Base-by-base conservation (phyloP, 176 grass and related monocot genomes). In the Triticum monococcum region DNA sequence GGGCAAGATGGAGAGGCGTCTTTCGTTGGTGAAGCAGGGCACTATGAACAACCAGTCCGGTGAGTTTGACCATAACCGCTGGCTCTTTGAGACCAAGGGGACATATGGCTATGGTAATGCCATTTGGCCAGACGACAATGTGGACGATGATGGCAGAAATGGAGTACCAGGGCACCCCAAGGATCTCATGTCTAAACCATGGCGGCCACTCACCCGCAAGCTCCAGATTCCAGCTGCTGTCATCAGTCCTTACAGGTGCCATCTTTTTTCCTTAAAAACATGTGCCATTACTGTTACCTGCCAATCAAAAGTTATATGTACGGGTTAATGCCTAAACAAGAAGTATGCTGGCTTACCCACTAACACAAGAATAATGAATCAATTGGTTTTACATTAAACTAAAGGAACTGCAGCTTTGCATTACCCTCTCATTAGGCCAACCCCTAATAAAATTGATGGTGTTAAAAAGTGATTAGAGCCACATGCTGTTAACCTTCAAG, bases 31-130 rank as follows among this genome's bases (percentile, higher is more conserved):
- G 69, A 92, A 96, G 80, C 86, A 92, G 79, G 32, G 77, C 31
- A 46, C 32, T 54, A 54, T 54, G 50, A 54, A 54, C 54, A 78
- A 74, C 73, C 79, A 92, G 88, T 45, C 88, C 16, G 92, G 93
- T 4, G 96, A 98, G 61, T 98, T 98, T 48, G 93, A 98, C 36
- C 96, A 98, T 60, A 98, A 92, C 87, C 90, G 90, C 24, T 98
- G 96, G 96, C 93, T 98, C 45, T 98, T 98, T 76, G 93, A 98
- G 94, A 98, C 96, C 69, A 98, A 98, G 89, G 96, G 93, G 17
- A 98, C 96, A 1, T 98, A 98, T 23, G 96, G 96, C 31, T 98
- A 98, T 28, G 96, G 96, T 75, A 98, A 94, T 31, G 96, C 93
- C 26, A 98, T 98, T 45, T 98, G 96, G 96, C 86, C 96, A 0